A percentile compares a stretch with the other conserved stretches of the same genome.
Evolutionary conservation across 2,329 filamentous ascomycete species (phyloP).

Genomic region (Cladosporium velox): DNA sequence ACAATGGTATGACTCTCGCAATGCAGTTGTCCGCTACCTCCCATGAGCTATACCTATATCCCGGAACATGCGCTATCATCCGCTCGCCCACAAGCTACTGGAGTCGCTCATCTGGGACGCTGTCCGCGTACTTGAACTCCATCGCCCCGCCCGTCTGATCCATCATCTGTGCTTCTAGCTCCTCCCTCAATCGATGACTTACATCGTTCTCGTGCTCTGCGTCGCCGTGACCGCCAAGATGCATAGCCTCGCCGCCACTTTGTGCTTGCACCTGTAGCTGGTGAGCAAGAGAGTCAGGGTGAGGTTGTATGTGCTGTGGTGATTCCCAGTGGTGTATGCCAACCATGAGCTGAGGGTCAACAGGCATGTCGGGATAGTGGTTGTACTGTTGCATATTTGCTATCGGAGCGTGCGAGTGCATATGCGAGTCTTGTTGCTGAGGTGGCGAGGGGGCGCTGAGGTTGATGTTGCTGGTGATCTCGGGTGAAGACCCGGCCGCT

Average conservation of each 20-base stretch:
- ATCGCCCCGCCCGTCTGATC: not conserved
- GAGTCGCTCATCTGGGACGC: constrained; percentile 4
- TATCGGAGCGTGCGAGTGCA: constrained; percentile 33
- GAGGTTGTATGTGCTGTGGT: not conserved
- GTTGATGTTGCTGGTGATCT: constrained; percentile 9
- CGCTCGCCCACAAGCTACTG: not conserved
- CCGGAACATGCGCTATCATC: not conserved
- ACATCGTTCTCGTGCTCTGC: constrained; percentile 24
- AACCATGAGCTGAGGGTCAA: constrained; percentile 63
- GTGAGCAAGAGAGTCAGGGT: constrained; percentile 8
- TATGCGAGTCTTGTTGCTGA: constrained; percentile 35
- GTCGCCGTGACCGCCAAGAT: constrained; percentile 11
- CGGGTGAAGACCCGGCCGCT: constrained; percentile 13
- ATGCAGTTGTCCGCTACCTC: not conserved
- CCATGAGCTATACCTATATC: not conserved
- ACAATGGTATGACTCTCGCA: not conserved
- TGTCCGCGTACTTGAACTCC: constrained; percentile 16
- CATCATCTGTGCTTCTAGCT: constrained; percentile 28
- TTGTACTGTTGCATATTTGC: constrained; percentile 39
- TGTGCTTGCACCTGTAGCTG: constrained; percentile 12
- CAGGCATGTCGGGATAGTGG: constrained; percentile 56
- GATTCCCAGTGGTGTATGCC: constrained; percentile 32
- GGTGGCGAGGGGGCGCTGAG: constrained; percentile 10
- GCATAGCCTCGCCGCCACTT: constrained; percentile 15
- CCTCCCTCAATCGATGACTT: constrained; percentile 31